Evolutionary conservation across 352 stramenopile species (phyloP), one percentile per base, ranked within the genome.

Genomic region (Achlya hypogyna): DNA sequence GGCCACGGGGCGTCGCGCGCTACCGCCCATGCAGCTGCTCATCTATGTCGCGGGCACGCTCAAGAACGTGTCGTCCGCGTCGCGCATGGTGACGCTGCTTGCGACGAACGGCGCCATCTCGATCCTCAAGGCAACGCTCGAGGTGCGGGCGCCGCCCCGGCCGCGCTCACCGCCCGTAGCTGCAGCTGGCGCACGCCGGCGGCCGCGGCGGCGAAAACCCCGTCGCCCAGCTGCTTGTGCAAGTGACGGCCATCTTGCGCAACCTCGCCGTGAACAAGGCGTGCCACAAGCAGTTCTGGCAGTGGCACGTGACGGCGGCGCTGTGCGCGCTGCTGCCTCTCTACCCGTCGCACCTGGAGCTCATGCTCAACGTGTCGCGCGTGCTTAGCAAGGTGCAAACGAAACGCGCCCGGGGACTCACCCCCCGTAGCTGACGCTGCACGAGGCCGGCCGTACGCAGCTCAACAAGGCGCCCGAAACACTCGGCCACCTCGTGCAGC

Each of bases 331-430:
- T 83, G 25, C 65, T 87, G 3, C 64, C 74, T 2, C 45, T 81
- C 1, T 67, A 54, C 34, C 31, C 53, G 27, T n/a, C 25, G 1
- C 78, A 92, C 65, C 70, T 78, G 52, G 84, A 94, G 43, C 65
- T 93, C 12, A 86, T 91, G 73, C 75, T 89, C 2, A 91, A 93
- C 56, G 71, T 88, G 9, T 89, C 82, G 1, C 79, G 85, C 1
- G 87, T 91, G 43, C 65, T 94, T 22, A 88, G 83, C 65, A 93
- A 93, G 49, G 49, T 56, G 25, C 31, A 56, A 3, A 16, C 6
- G 6, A 42, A 14, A 42, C 14, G 6, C 6, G 14, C 14, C 6
- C 34, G 14, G 6, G 23, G 6, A 16, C 16, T 54, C 16, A 54
- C 16, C 6, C 6, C 16, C 49, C 14, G 23, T 56, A 56, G 70